phyloP scores from a whole-genome alignment of 495 filamentous ascomycete species.

The Glarea lozoyensis region DNA sequence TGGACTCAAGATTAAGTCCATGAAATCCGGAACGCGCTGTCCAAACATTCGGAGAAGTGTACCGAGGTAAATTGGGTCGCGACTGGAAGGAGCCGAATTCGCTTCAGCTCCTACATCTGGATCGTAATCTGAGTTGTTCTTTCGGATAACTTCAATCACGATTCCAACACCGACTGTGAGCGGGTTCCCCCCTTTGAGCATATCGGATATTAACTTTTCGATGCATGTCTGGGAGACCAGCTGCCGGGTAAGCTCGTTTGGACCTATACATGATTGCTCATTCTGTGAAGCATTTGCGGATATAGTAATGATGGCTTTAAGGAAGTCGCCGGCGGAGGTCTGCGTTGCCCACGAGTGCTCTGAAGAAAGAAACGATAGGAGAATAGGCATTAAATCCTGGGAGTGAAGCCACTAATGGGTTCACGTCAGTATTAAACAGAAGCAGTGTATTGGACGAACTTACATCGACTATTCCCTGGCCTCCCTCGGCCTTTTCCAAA shows the following conservation, averaged over 20 bases:
- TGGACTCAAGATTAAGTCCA: constrained; percentile 70
- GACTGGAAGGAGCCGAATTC: constrained; percentile 66
- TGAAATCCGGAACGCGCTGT: constrained; percentile 87
- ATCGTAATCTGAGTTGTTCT: constrained; percentile 99
- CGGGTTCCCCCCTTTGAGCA: constrained; percentile 90
- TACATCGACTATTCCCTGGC: constrained; percentile 91
- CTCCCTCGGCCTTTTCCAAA: constrained; percentile 85
- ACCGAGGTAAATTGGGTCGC: constrained; percentile 95
- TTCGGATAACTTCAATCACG: constrained; percentile 96
- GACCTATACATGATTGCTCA: constrained; percentile 94
- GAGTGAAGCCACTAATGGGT: constrained; percentile 78
- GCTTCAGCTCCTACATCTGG: constrained; percentile 74
- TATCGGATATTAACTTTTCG: constrained; percentile 71
- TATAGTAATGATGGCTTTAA: constrained; percentile 98
- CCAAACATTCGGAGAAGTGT: constrained; percentile 88
- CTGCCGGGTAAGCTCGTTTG: constrained; percentile 92
- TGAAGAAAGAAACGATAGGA: constrained; percentile 79
- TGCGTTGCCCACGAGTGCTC: constrained; percentile 80
- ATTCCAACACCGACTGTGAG: constrained; percentile 96
- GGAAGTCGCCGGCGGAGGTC: constrained; percentile 93
- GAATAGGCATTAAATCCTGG: constrained; percentile 77
- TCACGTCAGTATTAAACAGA: constrained; percentile 22
- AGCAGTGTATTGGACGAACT: constrained; percentile 23
- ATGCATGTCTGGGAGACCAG: constrained; percentile 86
- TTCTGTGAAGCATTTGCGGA: constrained; percentile 97